phyloP scores from a whole-genome alignment of 1,284 basidiomycete genomes.

The Ustilago shanxiensis region DNA sequence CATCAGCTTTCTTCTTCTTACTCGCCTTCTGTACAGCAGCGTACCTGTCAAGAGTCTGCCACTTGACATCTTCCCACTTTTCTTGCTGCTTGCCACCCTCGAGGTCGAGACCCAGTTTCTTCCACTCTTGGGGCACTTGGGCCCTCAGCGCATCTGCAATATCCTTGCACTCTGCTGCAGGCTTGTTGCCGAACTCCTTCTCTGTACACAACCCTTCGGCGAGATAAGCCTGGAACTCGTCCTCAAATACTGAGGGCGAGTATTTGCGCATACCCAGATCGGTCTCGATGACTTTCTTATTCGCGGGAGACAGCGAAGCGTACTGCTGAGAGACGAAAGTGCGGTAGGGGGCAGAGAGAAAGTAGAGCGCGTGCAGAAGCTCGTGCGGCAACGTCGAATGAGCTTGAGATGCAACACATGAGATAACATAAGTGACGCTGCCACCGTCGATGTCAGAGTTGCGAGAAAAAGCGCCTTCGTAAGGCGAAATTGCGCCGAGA shows the following conservation, averaged over 20 bases:
- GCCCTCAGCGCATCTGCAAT: constrained; percentile 34
- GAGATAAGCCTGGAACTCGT: constrained; percentile 67
- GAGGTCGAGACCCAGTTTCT: constrained; percentile 23
- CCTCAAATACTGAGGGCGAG: constrained; percentile 52
- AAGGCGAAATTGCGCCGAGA: constrained; percentile 21
- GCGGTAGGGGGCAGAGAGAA: constrained; percentile 56
- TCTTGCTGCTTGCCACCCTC: constrained; percentile 34
- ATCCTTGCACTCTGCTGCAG: constrained; percentile 46
- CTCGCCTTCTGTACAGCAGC: constrained; percentile 41
- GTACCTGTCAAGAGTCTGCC: constrained; percentile 45
- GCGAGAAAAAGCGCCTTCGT: constrained; percentile 31
- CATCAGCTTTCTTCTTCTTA: constrained; percentile 22
- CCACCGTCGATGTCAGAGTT: neutral
- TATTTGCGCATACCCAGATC: constrained; percentile 64
- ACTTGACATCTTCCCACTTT: constrained; percentile 45
- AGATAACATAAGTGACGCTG: constrained; percentile 57
- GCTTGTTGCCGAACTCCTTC: constrained; percentile 60
- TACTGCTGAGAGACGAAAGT: constrained; percentile 38
- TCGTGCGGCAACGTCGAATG: constrained; percentile 62
- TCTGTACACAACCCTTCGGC: constrained; percentile 52
- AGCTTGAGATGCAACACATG: constrained; percentile 49
- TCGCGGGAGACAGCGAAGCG: constrained; percentile 35
- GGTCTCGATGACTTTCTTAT: constrained; percentile 53
- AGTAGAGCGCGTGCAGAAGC: constrained; percentile 64
- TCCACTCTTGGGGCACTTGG: constrained; percentile 39